Base-by-base conservation (phyloP, 805 yeast genomes). In the Saccharomycopsis schoenii region DNA sequence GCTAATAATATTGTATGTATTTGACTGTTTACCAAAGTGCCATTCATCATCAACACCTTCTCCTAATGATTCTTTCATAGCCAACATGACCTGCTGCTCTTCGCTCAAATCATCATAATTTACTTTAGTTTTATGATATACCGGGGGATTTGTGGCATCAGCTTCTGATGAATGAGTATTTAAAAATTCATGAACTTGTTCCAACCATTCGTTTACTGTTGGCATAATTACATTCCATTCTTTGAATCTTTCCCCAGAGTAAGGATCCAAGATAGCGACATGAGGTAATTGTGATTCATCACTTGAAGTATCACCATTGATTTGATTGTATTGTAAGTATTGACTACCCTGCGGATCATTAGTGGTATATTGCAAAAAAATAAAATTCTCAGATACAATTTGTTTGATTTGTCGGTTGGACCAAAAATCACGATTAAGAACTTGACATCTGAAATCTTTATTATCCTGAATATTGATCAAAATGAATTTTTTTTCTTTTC, bases 361-460 rank as follows among this genome's bases (percentile, higher is more conserved):
- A 58, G 78, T 79, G 64, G 87, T 91, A 70, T 87, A 93, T 72
- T 94, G 99, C 61, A 94, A 72, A 68, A 94, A 93, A 3, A 93
- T 72, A 67, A 94, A 94, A 70, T 86, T 78, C 29, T 81, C 83
- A 43, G 76, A 76, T 2, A 94, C 85, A 1, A 83, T 66, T 17
- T 78, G 80, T 70, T 89, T 91, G 21, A 94, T 79, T 1, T 78
- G 78, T 14, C 72, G 65, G 56, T 86, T 80, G 17, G 94, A 83
- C 98, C 98, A 94, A 64, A 94, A 83, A 72, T 94, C 99, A 63
- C 99, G 80, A 72, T 94, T 94, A 59, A 94, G 74, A 39, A 88
- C 85, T 70, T 93, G 98, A 69, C 97, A 92, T 66, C 83, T 83
- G 69, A 94, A 94, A 69, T 89, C 94, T 0, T 88, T 76, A 29